Percentiles rank a stretch among this genome's conserved stretches.
Evolutionary conservation across 257 asterid species (phyloP).

Genomic region (Fraxinus americana): DNA sequence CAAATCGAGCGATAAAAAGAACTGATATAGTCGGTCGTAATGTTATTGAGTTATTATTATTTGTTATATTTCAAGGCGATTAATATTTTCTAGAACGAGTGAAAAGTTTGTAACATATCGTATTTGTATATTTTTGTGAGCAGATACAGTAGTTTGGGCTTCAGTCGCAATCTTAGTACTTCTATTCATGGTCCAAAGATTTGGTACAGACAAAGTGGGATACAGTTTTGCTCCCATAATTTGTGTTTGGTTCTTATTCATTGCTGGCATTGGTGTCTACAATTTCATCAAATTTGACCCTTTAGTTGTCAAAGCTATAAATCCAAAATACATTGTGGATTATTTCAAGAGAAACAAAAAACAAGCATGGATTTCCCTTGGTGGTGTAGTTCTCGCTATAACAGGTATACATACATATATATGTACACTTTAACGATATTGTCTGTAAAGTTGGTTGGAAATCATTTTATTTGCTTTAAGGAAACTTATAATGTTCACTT

Average conservation of each 20-base stretch:
- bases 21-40: neutral
- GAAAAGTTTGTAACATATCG: neutral
- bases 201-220: conserved; percentile 2
- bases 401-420: neutral
- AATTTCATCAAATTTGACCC: conserved; percentile 30
- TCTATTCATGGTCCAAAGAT: neutral
- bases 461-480: too few relatives aligned
- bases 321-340: neutral
- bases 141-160: neutral
- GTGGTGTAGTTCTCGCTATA: conserved; percentile 34
- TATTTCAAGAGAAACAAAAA: conserved; percentile 52
- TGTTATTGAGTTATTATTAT: too few relatives aligned
- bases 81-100: too few relatives aligned
- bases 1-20: neutral
- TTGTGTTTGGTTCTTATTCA: conserved; percentile 35
- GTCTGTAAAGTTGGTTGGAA: too few relatives aligned
- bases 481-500: too few relatives aligned
- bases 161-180: neutral
- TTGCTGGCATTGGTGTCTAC: conserved; percentile 34
- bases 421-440: neutral
- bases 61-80: too few relatives aligned
- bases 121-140: neutral
- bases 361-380: conserved; percentile 30
- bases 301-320: neutral
- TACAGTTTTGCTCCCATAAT: conserved; percentile 38